Conservation (phyloP, 2,329 filamentous ascomycete genomes). For the Cladosporium sp. region DNA sequence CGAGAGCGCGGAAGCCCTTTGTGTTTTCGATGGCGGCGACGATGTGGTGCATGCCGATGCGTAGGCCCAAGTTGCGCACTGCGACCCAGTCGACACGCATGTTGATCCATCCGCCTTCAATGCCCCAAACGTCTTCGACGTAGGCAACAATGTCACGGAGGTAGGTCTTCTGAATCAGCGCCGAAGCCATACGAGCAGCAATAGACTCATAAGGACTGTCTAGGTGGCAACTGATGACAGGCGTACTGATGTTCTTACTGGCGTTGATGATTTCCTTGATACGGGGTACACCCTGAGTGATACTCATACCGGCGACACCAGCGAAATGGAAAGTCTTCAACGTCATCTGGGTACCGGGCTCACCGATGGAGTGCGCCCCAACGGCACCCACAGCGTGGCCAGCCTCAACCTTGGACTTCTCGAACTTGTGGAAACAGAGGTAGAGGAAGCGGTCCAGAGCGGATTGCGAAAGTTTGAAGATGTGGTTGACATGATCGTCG, state of each 20-base stretch:
- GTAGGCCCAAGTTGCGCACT: slow-evolving; percentile 77
- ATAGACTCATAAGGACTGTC: slow-evolving; percentile 72
- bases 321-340: slow-evolving; percentile 99
- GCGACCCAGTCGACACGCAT: slow-evolving; percentile 79
- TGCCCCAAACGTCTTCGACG: slow-evolving; percentile 87
- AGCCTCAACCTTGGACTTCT: slow-evolving; percentile 86
- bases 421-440: slow-evolving; percentile 85
- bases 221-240: slow-evolving; percentile 84
- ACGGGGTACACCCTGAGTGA: slow-evolving; percentile 97
- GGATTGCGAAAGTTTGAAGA: slow-evolving; percentile 76
- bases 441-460: slow-evolving; percentile 76
- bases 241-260: slow-evolving; percentile 88
- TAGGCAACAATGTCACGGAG: slow-evolving; percentile 77
- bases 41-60: slow-evolving; percentile 73
- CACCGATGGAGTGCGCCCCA: slow-evolving; percentile 95
- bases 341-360: slow-evolving; percentile 98
- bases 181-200: slow-evolving; percentile 88
- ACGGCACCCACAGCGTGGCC: slow-evolving; percentile 95
- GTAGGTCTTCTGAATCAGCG: slow-evolving; percentile 91
- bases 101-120: slow-evolving; percentile 71
- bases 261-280: slow-evolving; percentile 99
- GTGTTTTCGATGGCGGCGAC: slow-evolving; percentile 72
- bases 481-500: slow-evolving; percentile 57
- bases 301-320: slow-evolving; percentile 98
- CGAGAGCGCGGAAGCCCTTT: slow-evolving; percentile 71